phyloP scores from a whole-genome alignment of 1,139 yeast genomes.

The Kodamaea alishanica region DNA sequence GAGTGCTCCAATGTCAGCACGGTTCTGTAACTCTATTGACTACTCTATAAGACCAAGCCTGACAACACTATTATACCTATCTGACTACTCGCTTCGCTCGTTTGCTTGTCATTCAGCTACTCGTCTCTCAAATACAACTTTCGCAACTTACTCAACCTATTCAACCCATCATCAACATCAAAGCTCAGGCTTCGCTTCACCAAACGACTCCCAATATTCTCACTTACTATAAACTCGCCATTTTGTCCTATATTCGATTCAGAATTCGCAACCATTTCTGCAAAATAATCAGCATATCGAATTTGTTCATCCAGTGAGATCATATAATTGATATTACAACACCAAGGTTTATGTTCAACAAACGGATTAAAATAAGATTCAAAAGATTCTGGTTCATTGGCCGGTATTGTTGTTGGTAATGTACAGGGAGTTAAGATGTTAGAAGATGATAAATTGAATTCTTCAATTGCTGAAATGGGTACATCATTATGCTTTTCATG shows the following conservation, averaged over 20 bases:
- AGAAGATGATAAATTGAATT: slow-evolving; percentile 19
- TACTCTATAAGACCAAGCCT: not conserved
- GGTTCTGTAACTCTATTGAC: not conserved
- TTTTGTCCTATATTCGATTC: slow-evolving; percentile 22
- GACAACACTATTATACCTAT: not conserved
- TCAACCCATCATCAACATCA: slow-evolving; percentile 34
- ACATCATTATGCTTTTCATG: slow-evolving; percentile 4
- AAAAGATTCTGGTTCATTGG: slow-evolving; percentile 4
- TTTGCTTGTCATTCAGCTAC: slow-evolving; percentile 17
- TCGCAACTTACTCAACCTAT: slow-evolving; percentile 32
- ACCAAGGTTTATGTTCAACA: slow-evolving; percentile 38
- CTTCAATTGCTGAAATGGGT: not conserved
- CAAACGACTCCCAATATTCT: slow-evolving; percentile 5
- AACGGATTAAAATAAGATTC: slow-evolving; percentile 20
- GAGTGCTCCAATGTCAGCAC: not conserved
- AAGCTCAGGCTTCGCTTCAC: slow-evolving; percentile 22
- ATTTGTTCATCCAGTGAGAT: slow-evolving; percentile 10
- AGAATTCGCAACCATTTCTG: slow-evolving; percentile 21
- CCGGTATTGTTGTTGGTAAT: slow-evolving; percentile 21
- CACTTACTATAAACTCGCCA: slow-evolving; percentile 24
- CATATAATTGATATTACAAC: slow-evolving; percentile 21
- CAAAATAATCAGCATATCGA: slow-evolving; percentile 21
- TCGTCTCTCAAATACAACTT: slow-evolving; percentile 35
- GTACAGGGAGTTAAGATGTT: slow-evolving; percentile 32
- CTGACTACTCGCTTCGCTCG: not conserved